These are phyloP conservation scores for Paracorniculantispora psalliotae DNA, from an alignment of 2,329 filamentous ascomycete genomes.

Conservation along the genomic window DNA sequence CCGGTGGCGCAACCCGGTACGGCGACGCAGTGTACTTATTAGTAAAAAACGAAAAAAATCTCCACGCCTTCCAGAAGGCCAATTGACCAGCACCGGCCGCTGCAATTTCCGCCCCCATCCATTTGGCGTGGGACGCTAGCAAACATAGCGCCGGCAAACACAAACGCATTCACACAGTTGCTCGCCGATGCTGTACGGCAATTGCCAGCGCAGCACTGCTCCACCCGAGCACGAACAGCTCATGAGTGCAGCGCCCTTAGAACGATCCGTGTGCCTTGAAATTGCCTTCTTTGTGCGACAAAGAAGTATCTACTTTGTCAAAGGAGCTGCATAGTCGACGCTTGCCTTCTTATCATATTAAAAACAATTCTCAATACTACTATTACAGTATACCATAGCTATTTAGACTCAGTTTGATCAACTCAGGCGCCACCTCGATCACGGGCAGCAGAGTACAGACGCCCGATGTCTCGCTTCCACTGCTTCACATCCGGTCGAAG, in stretches of 20 bases:
- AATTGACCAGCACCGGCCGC: not conserved
- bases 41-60: not conserved
- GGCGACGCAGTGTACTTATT: not conserved
- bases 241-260: no score
- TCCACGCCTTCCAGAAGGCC: not conserved
- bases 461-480: constrained; percentile 57
- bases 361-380: not conserved
- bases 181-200: no score
- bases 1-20: no score
- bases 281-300: no score
- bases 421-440: constrained; percentile 17
- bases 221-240: no score
- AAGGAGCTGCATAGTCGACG: no score
- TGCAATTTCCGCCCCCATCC: not conserved
- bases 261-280: no score
- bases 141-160: not conserved
- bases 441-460: constrained; percentile 52
- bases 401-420: not conserved
- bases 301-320: no score
- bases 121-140: not conserved
- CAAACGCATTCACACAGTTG: no score
- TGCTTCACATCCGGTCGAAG: constrained; percentile 50
- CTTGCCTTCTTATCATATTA: not conserved
- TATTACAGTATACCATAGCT: not conserved
- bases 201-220: not conserved